These are phyloP conservation scores for Mercurialis annua DNA, from an alignment of 345 rosid species.

Conservation along the genomic window DNA sequence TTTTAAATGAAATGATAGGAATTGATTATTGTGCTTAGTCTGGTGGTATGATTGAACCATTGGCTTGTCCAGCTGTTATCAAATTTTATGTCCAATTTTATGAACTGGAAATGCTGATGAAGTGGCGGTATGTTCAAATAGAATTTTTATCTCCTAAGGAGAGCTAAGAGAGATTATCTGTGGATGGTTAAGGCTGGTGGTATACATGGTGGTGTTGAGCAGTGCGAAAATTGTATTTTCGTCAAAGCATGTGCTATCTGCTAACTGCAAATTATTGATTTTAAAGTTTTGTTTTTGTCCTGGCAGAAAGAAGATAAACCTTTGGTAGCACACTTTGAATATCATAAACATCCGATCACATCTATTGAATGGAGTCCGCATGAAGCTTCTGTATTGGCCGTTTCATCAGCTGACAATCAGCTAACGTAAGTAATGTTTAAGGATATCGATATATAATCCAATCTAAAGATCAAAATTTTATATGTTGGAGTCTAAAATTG, in stretches of 20 bases:
- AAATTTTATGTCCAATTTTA: no score
- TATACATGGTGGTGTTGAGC: background rate
- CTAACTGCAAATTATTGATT: background rate
- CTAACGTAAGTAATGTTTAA: conserved; percentile 56
- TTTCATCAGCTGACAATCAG: conserved; percentile 83
- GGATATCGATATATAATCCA: background rate
- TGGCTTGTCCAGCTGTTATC: no score
- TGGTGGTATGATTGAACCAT: no score
- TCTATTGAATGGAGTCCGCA: conserved; percentile 95
- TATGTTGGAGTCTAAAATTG: background rate
- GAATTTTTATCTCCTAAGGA: no score
- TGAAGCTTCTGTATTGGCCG: conserved; percentile 83
- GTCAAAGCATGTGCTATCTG: background rate
- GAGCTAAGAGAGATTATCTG: no score
- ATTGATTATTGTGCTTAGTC: no score
- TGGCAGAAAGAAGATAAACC: conserved; percentile 61
- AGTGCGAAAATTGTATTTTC: background rate
- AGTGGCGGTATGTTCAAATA: no score
- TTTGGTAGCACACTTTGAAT: conserved; percentile 83
- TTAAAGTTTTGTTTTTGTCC: background rate
- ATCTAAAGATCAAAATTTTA: background rate
- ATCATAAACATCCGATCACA: conserved; percentile 85
- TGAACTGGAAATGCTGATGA: no score
- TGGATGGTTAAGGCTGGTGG: no score
- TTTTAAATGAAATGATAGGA: no score